These are phyloP conservation scores for Xylaria sp. DNA, from an alignment of 2,329 filamentous ascomycete genomes.

Conservation along the genomic window DNA sequence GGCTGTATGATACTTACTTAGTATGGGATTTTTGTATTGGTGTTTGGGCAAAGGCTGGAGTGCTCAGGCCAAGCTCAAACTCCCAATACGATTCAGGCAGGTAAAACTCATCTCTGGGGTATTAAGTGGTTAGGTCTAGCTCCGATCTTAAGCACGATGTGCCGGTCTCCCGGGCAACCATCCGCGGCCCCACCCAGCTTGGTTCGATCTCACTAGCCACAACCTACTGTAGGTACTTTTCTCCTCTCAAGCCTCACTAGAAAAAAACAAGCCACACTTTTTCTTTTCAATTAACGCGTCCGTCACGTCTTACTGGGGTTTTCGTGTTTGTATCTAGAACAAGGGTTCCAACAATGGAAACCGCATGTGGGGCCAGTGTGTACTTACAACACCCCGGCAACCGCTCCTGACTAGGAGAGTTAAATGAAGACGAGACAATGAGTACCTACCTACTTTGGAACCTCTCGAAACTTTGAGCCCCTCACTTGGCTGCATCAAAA, in stretches of 20 bases:
- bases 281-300: slow-evolving; percentile 48
- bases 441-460: neutral
- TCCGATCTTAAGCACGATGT: slow-evolving; percentile 4
- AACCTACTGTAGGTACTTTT: neutral
- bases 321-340: neutral
- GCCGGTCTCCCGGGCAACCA: slow-evolving; percentile 39
- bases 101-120: neutral
- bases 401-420: slow-evolving; percentile 7
- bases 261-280: slow-evolving; percentile 37
- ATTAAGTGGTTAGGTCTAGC: neutral
- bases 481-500: neutral
- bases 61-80: no score
- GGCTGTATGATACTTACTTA: no score
- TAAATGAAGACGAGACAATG: slow-evolving; percentile 9
- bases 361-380: slow-evolving; percentile 20
- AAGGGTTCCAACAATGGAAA: neutral
- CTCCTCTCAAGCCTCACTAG: slow-evolving; percentile 5
- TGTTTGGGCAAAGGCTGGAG: no score
- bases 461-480: slow-evolving; percentile 1
- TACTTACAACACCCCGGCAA: slow-evolving; percentile 24
- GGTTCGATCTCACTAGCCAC: slow-evolving; percentile 12
- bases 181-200: slow-evolving; percentile 1
- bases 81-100: no score
- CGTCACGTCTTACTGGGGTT: slow-evolving; percentile 33
- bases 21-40: neutral